Percentiles rank a stretch among this genome's conserved stretches.
Evolutionary conservation across 1,139 yeast genomes (phyloP).

Genomic region (Meyerozyma sp.): DNA sequence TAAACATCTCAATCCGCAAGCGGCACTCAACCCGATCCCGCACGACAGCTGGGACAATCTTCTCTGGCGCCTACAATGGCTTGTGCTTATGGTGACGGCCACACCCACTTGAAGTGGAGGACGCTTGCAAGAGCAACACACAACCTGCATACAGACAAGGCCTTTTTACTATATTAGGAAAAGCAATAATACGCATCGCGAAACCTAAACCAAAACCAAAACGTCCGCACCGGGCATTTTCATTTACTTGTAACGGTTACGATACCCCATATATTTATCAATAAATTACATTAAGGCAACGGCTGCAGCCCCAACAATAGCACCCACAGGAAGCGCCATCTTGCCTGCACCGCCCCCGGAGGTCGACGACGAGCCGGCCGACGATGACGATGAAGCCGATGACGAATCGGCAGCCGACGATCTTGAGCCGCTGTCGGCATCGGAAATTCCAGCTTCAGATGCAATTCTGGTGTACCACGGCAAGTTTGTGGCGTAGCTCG

Average conservation of each 20-base stretch:
- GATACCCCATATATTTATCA: background rate
- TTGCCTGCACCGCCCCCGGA: constrained; percentile 10
- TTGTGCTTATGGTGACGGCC: constrained; percentile 34
- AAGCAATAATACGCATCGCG: background rate
- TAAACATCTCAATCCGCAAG: constrained; percentile 10
- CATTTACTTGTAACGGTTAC: background rate
- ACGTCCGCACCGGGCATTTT: no score
- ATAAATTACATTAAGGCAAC: constrained; percentile 1
- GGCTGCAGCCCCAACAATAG: constrained; percentile 23
- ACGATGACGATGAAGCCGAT: constrained; percentile 3
- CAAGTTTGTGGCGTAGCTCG: constrained; percentile 32
- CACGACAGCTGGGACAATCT: constrained; percentile 38
- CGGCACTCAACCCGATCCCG: constrained; percentile 23
- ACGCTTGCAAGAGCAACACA: background rate
- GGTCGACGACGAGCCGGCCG: constrained; percentile 2
- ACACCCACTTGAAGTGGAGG: background rate
- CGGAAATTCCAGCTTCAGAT: constrained; percentile 11
- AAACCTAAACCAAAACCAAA: no score
- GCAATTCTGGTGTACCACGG: constrained; percentile 39
- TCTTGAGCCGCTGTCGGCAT: constrained; percentile 8
- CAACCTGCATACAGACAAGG: background rate
- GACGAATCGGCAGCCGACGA: constrained; percentile 4
- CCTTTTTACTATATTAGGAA: background rate
- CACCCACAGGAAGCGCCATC: constrained; percentile 28
- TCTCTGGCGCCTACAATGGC: constrained; percentile 38